Evolutionary conservation across 2,329 filamentous ascomycete genomes (phyloP).

Genomic region (Exophiala lecanii-corni): DNA sequence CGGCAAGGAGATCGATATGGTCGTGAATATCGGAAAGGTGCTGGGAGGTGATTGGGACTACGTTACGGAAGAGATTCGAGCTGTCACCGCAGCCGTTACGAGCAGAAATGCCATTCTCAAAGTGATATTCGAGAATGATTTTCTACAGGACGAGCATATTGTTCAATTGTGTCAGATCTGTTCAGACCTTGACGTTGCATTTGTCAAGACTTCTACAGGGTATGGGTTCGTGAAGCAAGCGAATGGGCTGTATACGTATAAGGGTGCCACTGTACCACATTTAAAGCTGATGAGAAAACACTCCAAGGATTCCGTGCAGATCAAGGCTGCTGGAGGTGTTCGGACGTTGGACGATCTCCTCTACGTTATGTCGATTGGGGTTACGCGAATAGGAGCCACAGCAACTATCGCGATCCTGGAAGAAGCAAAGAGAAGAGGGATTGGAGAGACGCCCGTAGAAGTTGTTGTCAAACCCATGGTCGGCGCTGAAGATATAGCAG

Average conservation of each 20-base stretch:
- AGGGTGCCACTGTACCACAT: conserved; percentile 49
- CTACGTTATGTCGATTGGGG: conserved; percentile 51
- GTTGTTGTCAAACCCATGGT: conserved; percentile 12
- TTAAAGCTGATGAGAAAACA: conserved; percentile 52
- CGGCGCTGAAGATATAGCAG: conserved; percentile 1
- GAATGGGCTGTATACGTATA: conserved; percentile 50
- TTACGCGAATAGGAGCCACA: conserved; percentile 53
- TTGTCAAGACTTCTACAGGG: conserved; percentile 58
- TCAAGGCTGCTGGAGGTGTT: conserved; percentile 57
- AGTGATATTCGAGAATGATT: conserved; percentile 62
- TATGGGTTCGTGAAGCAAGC: conserved; percentile 57
- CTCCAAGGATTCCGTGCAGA: conserved; percentile 42
- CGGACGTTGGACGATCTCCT: conserved; percentile 54
- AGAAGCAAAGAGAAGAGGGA: conserved; percentile 50
- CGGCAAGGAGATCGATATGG: conserved; percentile 56
- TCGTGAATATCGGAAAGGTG: conserved; percentile 57
- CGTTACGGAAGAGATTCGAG: conserved; percentile 48
- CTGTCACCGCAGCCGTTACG: conserved; percentile 47
- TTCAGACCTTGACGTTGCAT: conserved; percentile 47
- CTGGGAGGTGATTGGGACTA: conserved; percentile 55
- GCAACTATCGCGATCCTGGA: conserved; percentile 53
- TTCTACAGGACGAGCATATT: conserved; percentile 48
- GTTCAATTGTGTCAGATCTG: conserved; percentile 53
- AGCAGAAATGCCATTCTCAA: conserved; percentile 46
- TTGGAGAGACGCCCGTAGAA: conserved; percentile 34